Base-by-base conservation (phyloP, 164 flowering plant species). In the Umbellularia californica region DNA sequence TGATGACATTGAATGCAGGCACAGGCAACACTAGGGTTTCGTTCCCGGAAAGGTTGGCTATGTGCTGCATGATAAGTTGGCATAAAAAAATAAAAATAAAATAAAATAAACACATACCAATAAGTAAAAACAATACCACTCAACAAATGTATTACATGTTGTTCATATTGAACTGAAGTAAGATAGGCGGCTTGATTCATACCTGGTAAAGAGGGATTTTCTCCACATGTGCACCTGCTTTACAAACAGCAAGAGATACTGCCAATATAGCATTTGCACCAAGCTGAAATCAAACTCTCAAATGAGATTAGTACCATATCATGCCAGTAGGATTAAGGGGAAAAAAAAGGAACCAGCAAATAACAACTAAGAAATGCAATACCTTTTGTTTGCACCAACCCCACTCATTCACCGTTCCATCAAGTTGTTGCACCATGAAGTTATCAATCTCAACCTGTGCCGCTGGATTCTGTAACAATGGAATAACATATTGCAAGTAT, bases 341-440 rank as follows among this genome's bases (percentile, higher is more conserved):
- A 3, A 3, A 1, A 55, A 55, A 15, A 55, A 3, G 5, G n/a
- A 3, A 55, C 2, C 20, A 55, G 60, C 17, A 55, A 55, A 55
- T 20, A 20, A 55, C 15, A 20, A 14, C 60, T 20, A 55, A 55
- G 17, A 55, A 55, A 15, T 0, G 19, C 41, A 12, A 50, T 74
- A 84, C 86, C 82, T 84, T 84, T 67, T 84, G 84, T 67, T 84
- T 84, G 84, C 86, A 81, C 86, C 86, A 84, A 52, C 86, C 86
- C 86, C 83, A 84, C 71, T 84, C 86, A 72, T 84, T 84, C 12
- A 81, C 80, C 12, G 86, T 84, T 74, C 86, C 86, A 78, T 84
- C 86, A 65, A 84, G 84, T 25, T 84, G 80, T 78, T 84, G 86
- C 50, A 83, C 86, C 84, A 78, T 84, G 84, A 69, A 84, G 84